phyloP scores from a whole-genome alignment of 805 yeast genomes.

The Kockiozyma suomiensis region DNA sequence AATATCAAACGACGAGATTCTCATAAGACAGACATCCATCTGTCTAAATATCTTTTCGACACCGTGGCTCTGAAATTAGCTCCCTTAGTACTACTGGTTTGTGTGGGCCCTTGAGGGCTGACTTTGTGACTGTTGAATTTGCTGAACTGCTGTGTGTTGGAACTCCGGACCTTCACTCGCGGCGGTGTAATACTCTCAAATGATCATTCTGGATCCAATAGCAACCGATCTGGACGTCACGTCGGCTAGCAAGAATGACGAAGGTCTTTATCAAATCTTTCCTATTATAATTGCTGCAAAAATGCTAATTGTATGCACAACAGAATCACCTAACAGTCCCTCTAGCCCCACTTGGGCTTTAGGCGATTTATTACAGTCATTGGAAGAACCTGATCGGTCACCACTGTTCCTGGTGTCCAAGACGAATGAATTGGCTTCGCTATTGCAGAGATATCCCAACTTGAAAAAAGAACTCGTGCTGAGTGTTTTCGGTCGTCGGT shows the following conservation, averaged over 20 bases:
- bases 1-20: too few species aligned
- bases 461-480: constrained; percentile 63
- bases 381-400: constrained; percentile 56
- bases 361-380: constrained; percentile 60
- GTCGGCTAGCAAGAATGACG: constrained; percentile 12
- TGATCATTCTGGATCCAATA: constrained; percentile 27
- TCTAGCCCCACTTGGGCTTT: constrained; percentile 62
- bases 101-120: too few species aligned
- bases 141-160: not conserved
- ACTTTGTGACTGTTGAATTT: not conserved
- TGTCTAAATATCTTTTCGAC: too few species aligned
- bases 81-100: too few species aligned
- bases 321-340: constrained; percentile 10
- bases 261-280: constrained; percentile 8
- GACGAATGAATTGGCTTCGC: constrained; percentile 64
- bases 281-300: not conserved
- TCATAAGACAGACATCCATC: too few species aligned
- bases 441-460: constrained; percentile 60
- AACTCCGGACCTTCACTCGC: too few species aligned
- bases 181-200: not conserved
- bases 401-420: constrained; percentile 56
- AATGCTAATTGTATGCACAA: not conserved
- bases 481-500: constrained; percentile 41
- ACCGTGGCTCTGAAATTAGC: too few species aligned
- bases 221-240: constrained; percentile 17